A percentile compares a stretch with the other conserved stretches of the same genome.
These are phyloP conservation scores for Allium sativum DNA, from an alignment of 106 monocot species.

Conservation along the genomic window DNA sequence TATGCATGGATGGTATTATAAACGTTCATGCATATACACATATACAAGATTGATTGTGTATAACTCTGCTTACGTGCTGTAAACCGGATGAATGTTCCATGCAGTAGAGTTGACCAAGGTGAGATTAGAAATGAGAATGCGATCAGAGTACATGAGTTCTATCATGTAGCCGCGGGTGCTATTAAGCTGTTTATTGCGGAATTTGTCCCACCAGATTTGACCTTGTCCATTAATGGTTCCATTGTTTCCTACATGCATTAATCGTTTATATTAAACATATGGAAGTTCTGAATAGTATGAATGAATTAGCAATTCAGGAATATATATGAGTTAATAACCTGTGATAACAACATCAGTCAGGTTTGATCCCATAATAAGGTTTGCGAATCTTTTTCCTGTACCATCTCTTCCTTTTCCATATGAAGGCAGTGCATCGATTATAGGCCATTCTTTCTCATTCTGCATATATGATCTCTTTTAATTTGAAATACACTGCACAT, in stretches of 20 bases:
- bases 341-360: constrained; percentile 34
- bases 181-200: constrained; percentile 19
- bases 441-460: constrained; percentile 26
- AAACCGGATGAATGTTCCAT: constrained; percentile 70
- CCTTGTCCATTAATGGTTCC: constrained; percentile 73
- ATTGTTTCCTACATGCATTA: constrained; percentile 31
- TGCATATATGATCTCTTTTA: neutral
- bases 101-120: constrained; percentile 47
- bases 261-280: too few species aligned
- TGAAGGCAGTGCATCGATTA: constrained; percentile 32
- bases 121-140: constrained; percentile 47
- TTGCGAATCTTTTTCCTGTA: constrained; percentile 21
- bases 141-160: constrained; percentile 46
- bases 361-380: constrained; percentile 25
- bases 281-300: too few species aligned
- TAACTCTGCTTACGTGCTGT: constrained; percentile 36
- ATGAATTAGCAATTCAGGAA: too few species aligned
- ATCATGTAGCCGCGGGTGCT: constrained; percentile 24
- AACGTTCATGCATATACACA: too few species aligned
- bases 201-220: constrained; percentile 67
- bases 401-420: constrained; percentile 39
- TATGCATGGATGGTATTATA: too few species aligned
- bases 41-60: too few species aligned
- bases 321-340: constrained; percentile 1
- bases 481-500: too few species aligned